Evolutionary conservation across 805 yeast genomes (phyloP), one percentile per base, ranked within the genome.

Genomic region (Cyberlindnera mycetangii): DNA sequence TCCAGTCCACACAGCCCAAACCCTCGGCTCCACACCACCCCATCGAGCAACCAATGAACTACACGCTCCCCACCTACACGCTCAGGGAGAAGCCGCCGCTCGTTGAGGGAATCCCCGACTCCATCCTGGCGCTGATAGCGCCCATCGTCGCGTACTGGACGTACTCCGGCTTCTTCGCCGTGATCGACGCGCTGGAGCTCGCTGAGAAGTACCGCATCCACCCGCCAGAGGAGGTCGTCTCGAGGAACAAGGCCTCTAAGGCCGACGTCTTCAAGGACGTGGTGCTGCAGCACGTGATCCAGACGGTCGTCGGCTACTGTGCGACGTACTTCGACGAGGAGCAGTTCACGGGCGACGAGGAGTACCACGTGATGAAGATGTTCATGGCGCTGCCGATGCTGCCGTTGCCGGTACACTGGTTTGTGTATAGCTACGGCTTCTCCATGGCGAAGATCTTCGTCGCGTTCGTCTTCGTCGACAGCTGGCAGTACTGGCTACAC

Each of bases 401-500:
- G 2, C 85, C 89, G 12, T 70, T 75, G 49, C 53, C 59, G 15
- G 53, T 69, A 9, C 70, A 86, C 22, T 75, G 72, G 52, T 61
- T 71, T 38, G 56, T 72, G 18, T 89, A 87, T 65, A 72, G 75
- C 70, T 79, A 80, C 55, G 87, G 85, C 5, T 60, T 79, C 54
- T 81, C 96, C 1, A 35, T 68, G 1, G 21, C 78, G n/a, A 81
- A 80, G 53, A 64, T 89, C 25, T 39, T 67, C 12, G 37, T 72
- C 24, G 96, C 95, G 3, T 83, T 89, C 58, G 60, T 79, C 41
- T 69, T 93, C 50, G 76, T 93, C 55, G 99, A 93, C 64, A 76
- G 96, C 3, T 93, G 99, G 99, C 99, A 93, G 68, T 93, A 86
- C 66, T 79, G 81, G 73, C 71, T 90, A 51, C 99, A 93, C 65